These are phyloP conservation scores for Croton laevigatus DNA, from an alignment of 441 rosid species.

Conservation along the genomic window DNA sequence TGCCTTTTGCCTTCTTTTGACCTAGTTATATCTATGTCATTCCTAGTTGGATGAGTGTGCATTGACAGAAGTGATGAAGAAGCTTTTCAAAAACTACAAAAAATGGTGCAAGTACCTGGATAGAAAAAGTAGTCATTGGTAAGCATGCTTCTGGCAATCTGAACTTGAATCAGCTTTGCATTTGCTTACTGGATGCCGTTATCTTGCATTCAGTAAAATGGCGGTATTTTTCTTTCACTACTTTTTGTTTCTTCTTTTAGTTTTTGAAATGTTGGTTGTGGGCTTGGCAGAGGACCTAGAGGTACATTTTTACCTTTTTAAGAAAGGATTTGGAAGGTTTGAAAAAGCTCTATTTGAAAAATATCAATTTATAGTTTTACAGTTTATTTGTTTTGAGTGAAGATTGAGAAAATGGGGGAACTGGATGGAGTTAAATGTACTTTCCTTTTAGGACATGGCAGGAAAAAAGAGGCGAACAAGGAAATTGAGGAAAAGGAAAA, in stretches of 20 bases:
- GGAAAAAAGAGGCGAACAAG: not conserved
- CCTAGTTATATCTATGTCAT: constrained; percentile 5
- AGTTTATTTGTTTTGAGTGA: not conserved
- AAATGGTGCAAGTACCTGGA: constrained; percentile 98
- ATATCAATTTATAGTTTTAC: not conserved
- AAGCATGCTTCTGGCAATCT: not conserved
- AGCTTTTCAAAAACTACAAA: constrained; percentile 94
- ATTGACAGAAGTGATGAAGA: constrained; percentile 93
- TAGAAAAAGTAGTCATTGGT: constrained; percentile 95
- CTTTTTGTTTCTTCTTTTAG: constrained; percentile 3
- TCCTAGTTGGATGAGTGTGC: constrained; percentile 93
- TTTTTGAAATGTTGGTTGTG: not conserved
- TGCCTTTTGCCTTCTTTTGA: not conserved
- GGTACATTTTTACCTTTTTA: not conserved
- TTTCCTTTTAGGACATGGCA: not conserved
- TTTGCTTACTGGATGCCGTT: not conserved
- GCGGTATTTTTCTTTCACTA: not conserved
- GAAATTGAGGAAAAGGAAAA: too few relatives aligned
- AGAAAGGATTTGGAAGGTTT: not conserved
- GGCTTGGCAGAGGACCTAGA: not conserved
- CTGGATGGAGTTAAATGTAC: not conserved
- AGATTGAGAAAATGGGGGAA: not conserved
- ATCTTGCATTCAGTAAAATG: not conserved
- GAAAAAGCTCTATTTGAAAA: not conserved
- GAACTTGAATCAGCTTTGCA: not conserved